phyloP scores from a whole-genome alignment of 2,329 filamentous ascomycete species.

The Microsporum canis region DNA sequence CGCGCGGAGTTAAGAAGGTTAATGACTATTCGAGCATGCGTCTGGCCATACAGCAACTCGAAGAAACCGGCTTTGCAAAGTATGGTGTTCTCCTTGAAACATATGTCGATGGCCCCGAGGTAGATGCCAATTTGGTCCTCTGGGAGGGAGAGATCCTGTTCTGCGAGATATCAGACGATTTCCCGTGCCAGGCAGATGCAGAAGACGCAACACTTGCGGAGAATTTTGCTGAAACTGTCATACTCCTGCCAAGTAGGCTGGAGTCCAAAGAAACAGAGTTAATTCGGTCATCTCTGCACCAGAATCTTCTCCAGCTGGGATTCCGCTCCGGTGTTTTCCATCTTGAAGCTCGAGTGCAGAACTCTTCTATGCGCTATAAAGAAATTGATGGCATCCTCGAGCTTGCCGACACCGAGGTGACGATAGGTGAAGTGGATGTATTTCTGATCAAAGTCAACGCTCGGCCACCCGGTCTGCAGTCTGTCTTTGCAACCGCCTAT shows the following conservation, averaged over 20 bases:
- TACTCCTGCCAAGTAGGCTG: background rate
- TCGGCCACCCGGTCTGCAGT: conserved; percentile 19
- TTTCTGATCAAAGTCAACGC: conserved; percentile 22
- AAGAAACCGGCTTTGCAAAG: background rate
- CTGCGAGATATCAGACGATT: conserved; percentile 31
- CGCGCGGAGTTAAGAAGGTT: conserved; percentile 21
- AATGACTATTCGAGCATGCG: background rate
- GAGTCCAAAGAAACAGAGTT: background rate
- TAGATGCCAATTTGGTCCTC: conserved; percentile 35
- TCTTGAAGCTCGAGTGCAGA: conserved; percentile 1
- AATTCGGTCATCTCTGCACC: background rate
- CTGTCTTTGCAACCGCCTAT: conserved; percentile 10
- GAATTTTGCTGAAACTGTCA: background rate
- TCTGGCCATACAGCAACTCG: background rate
- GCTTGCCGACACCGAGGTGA: background rate
- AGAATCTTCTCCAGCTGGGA: background rate
- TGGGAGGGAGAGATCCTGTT: conserved; percentile 32
- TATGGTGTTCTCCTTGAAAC: conserved; percentile 28
- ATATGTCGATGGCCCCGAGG: conserved; percentile 34
- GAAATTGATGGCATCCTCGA: background rate
- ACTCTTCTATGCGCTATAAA: background rate
- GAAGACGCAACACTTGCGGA: background rate
- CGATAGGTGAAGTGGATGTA: conserved; percentile 4
- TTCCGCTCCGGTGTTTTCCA: conserved; percentile 7
- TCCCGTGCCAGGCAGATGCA: conserved; percentile 22